These are phyloP conservation scores for Anisodus tanguticus DNA, from an alignment of 257 asterid genomes.

Conservation along the genomic window DNA sequence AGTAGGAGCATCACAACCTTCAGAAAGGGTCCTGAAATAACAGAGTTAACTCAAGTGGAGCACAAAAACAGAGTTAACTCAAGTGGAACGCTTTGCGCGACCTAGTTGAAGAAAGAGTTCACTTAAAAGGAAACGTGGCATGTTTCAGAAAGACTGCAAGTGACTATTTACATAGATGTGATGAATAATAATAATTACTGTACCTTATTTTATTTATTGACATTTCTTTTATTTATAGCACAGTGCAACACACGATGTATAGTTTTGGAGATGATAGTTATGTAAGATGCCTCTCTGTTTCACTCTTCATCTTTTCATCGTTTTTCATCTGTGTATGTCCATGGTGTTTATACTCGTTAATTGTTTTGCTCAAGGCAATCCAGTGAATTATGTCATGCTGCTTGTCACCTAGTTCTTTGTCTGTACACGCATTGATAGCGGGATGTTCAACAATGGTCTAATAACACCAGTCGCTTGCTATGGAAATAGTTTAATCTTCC, in stretches of 20 bases:
- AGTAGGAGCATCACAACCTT: slow-evolving; percentile 68
- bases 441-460: not conserved
- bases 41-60: too few species aligned
- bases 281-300: slow-evolving; percentile 47
- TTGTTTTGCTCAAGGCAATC: not conserved
- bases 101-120: slow-evolving; percentile 35
- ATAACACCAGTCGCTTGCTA: not conserved
- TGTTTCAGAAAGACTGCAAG: slow-evolving; percentile 95
- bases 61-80: too few species aligned
- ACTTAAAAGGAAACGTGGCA: slow-evolving; percentile 83
- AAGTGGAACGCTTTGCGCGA: too few species aligned
- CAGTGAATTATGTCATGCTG: not conserved
- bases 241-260: slow-evolving; percentile 98
- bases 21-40: slow-evolving; percentile 39
- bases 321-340: not conserved
- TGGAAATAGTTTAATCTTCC: not conserved
- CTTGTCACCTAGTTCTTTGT: not conserved
- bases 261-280: slow-evolving; percentile 89
- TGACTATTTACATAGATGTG: slow-evolving; percentile 23
- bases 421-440: not conserved
- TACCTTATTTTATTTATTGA: not conserved
- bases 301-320: slow-evolving; percentile 8
- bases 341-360: not conserved
- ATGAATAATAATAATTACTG: not conserved
- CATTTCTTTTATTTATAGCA: slow-evolving; percentile 29